phyloP scores from a whole-genome alignment of 164 flowering plant genomes.

The Dillenia suffruticosa region DNA sequence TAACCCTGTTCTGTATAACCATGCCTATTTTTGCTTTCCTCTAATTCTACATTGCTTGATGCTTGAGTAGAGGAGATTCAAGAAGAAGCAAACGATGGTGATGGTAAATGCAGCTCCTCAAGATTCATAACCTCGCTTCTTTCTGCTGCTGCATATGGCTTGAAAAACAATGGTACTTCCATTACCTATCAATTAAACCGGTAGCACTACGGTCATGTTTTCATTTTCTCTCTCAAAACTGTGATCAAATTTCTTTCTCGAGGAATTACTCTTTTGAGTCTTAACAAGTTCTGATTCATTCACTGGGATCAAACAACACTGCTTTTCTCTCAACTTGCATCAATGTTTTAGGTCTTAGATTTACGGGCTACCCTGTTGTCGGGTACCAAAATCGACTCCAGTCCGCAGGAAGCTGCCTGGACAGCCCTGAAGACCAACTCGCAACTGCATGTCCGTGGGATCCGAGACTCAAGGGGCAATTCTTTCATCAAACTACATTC shows the following conservation, averaged over 20 bases:
- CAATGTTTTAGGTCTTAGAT: conserved; percentile 2
- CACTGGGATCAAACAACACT: too few species aligned
- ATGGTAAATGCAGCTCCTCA: conserved; percentile 43
- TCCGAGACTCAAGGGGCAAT: conserved; percentile 45
- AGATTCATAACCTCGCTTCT: conserved; percentile 13
- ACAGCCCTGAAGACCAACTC: conserved; percentile 27
- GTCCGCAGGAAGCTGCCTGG: conserved; percentile 66
- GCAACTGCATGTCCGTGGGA: conserved; percentile 74
- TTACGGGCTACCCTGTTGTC: conserved; percentile 58
- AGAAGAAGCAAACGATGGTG: conserved; percentile 32
- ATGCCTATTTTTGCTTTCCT: neutral
- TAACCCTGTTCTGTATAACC: neutral
- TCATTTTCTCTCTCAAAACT: too few species aligned
- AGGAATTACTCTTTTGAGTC: too few species aligned
- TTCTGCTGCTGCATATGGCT: conserved; percentile 12
- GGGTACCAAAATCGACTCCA: conserved; percentile 66
- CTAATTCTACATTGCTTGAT: neutral
- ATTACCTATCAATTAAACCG: too few species aligned
- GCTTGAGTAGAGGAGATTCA: conserved; percentile 43
- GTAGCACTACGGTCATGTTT: too few species aligned
- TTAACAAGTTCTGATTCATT: too few species aligned
- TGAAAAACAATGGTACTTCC: conserved; percentile 37
- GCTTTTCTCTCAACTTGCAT: too few species aligned
- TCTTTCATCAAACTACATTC: conserved; percentile 60
- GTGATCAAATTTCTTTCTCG: too few species aligned